phyloP scores from a whole-genome alignment of 768 basidiomycete species.

The Macrocybe gigantea region DNA sequence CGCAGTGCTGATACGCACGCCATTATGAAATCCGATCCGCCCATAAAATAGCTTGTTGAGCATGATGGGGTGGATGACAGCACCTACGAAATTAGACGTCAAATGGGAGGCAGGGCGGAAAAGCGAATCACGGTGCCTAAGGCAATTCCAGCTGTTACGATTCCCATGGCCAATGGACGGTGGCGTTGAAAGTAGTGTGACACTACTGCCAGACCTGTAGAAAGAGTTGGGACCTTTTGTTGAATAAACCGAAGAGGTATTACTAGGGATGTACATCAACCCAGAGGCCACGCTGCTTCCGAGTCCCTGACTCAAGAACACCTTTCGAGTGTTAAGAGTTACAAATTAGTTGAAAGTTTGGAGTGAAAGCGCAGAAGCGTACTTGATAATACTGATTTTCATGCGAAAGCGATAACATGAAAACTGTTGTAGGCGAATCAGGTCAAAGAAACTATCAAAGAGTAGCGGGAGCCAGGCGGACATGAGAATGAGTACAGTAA shows the following conservation, averaged over 20 bases:
- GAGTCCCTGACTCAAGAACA: conserved; percentile 28
- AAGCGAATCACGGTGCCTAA: conserved; percentile 3
- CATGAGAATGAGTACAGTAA: conserved; percentile 21
- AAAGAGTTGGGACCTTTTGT: background rate
- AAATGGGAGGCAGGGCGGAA: background rate
- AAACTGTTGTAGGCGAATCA: conserved; percentile 15
- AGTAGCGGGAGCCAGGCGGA: conserved; percentile 4
- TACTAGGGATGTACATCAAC: conserved; percentile 31
- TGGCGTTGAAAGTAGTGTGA: conserved; percentile 37
- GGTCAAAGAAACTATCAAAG: background rate
- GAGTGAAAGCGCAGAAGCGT: background rate
- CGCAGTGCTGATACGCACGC: conserved; percentile 31
- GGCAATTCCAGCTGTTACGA: conserved; percentile 36
- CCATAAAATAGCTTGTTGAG: conserved; percentile 41
- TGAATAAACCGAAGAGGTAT: background rate
- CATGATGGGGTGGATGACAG: conserved; percentile 50
- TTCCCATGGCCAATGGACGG: conserved; percentile 39
- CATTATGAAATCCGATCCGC: conserved; percentile 31
- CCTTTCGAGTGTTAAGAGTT: conserved; percentile 17
- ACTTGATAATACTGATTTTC: conserved; percentile 30
- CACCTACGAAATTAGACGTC: conserved; percentile 25
- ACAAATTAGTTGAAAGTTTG: background rate
- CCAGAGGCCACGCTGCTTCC: conserved; percentile 24
- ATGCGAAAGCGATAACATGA: conserved; percentile 27
- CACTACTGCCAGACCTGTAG: conserved; percentile 28